Conservation (phyloP, 2,329 filamentous ascomycete genomes). For the Lasiodiplodia theobromae region DNA sequence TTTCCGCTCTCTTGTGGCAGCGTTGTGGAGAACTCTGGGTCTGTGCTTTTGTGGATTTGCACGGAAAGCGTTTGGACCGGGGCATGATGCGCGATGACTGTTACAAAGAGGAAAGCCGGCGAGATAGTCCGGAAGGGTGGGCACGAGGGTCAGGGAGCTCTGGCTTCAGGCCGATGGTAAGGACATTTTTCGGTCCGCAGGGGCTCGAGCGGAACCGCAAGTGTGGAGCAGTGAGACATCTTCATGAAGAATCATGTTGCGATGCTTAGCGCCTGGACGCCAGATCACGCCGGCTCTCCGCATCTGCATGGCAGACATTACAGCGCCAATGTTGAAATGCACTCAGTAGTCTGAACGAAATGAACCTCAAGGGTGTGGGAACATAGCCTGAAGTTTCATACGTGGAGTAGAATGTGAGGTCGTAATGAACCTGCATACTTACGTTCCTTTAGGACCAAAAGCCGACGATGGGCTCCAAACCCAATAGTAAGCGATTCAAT, state of each 20-base stretch:
- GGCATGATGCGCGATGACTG: not conserved
- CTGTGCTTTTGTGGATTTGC: not conserved
- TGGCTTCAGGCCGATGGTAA: not conserved
- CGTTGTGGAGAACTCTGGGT: not conserved
- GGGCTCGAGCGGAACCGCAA: not conserved
- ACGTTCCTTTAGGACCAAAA: not conserved
- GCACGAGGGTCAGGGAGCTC: no score
- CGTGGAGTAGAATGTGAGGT: not conserved
- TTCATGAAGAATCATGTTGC: not conserved
- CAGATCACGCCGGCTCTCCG: not conserved
- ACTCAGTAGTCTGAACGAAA: not conserved
- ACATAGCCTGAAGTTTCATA: not conserved
- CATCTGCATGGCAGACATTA: not conserved
- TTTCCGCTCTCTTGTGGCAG: not conserved
- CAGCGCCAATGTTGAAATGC: not conserved
- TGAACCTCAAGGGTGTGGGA: not conserved
- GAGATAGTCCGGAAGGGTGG: not conserved
- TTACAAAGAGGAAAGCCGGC: not conserved
- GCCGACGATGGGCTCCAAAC: not conserved
- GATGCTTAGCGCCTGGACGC: not conserved
- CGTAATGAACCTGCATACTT: not conserved
- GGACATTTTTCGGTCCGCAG: not conserved
- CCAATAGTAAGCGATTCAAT: not conserved
- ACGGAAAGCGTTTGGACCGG: not conserved
- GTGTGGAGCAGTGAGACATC: not conserved